Conservation (phyloP, 2,329 filamentous ascomycete genomes). For the Scedosporium aurantiacum region DNA sequence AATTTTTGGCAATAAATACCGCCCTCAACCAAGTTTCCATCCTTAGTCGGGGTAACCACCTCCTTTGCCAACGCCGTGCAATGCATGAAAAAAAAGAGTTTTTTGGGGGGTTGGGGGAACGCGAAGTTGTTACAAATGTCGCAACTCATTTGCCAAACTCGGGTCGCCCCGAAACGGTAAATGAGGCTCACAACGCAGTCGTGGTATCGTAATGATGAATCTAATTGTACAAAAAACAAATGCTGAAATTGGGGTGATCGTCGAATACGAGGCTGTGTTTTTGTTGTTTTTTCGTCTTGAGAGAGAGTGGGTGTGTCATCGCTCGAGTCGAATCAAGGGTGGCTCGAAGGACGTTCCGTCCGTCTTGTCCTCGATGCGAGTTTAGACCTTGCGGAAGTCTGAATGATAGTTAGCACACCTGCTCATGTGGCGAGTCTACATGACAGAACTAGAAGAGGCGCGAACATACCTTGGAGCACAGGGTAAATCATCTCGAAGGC, state of each 20-base stretch:
- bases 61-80: conserved; percentile 43
- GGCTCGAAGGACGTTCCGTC: conserved; percentile 6
- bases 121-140: conserved; percentile 14
- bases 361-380: background rate
- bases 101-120: conserved; percentile 19
- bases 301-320: background rate
- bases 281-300: background rate
- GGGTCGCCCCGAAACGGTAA: conserved; percentile 10
- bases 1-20: conserved; percentile 20
- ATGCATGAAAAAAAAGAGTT: conserved; percentile 33
- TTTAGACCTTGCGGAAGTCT: conserved; percentile 50
- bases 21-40: conserved; percentile 9
- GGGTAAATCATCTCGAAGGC: conserved; percentile 97
- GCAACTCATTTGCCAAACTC: conserved; percentile 4
- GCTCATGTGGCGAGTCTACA: conserved; percentile 8
- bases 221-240: conserved; percentile 7
- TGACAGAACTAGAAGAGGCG: background rate
- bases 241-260: background rate
- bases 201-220: conserved; percentile 31
- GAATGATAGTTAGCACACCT: background rate
- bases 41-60: conserved; percentile 7
- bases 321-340: background rate
- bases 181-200: conserved; percentile 22
- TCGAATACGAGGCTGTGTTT: background rate
- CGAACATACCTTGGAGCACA: conserved; percentile 66